These are phyloP conservation scores for Talaromyces sp. DNA, from an alignment of 2,329 filamentous ascomycete genomes.

Conservation along the genomic window DNA sequence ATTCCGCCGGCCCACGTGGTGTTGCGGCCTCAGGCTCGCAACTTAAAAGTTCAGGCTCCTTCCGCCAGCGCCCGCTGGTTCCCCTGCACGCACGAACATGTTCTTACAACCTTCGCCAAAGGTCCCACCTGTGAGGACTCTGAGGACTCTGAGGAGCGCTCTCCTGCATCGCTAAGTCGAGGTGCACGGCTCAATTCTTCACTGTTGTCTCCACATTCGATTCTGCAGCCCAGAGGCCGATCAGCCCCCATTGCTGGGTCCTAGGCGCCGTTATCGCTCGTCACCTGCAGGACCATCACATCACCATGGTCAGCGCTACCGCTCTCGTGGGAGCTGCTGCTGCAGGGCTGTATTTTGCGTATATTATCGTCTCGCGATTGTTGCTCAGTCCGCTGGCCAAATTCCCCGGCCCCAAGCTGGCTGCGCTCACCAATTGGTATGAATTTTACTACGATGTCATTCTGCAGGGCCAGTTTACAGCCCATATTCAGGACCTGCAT, in stretches of 20 bases:
- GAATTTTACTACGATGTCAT: slow-evolving; percentile 24
- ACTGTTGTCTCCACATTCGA: not conserved
- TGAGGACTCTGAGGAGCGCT: not conserved
- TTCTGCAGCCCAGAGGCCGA: not conserved
- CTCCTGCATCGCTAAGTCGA: not conserved
- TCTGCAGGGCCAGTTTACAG: slow-evolving; percentile 17
- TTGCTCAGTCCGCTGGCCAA: slow-evolving; percentile 3
- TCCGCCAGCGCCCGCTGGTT: too few relatives aligned
- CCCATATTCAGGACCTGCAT: slow-evolving; percentile 20
- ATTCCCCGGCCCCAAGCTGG: slow-evolving; percentile 8
- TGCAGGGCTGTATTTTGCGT: not conserved
- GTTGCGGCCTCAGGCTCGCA: not conserved
- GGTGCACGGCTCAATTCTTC: too few relatives aligned
- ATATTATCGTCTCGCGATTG: slow-evolving; percentile 2
- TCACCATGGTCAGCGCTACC: not conserved
- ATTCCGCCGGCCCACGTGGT: not conserved
- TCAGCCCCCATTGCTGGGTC: not conserved
- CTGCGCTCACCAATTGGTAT: slow-evolving; percentile 19
- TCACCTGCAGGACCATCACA: not conserved
- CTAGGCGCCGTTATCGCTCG: not conserved
- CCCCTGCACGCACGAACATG: not conserved
- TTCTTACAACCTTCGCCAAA: not conserved
- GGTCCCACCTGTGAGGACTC: not conserved
- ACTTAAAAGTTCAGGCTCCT: too few relatives aligned
- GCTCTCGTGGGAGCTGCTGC: not conserved